Evolutionary conservation across 257 asterid species (phyloP), one percentile per base, ranked within the genome.

Genomic region (Solanum dulcamara): DNA sequence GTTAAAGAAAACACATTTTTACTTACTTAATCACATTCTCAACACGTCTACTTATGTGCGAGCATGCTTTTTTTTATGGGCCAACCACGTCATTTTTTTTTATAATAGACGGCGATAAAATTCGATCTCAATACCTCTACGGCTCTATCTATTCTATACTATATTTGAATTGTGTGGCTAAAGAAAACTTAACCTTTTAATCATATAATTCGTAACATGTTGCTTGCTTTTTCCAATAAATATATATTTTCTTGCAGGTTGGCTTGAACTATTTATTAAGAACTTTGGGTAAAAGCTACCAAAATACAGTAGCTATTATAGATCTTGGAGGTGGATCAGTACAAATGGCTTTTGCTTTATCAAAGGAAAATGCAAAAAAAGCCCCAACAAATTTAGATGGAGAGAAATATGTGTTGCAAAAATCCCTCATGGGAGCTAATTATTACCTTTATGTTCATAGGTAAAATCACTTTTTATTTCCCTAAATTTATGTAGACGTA

Each of bases 361-460:
- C 97, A 11, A 88, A 87, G 0, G 80, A 81, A 59, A 26, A 32
- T 66, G 92, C 92, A 10, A 87, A 81, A 33, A 81, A 88, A 2
- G 92, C 92, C 28, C 89, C 93, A 0, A 4, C 11, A 24, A 24
- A 30, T 20, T 22, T 88, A 11, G 26, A 22, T 67, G 86, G 60
- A 22, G 89, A 30, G 2, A 64, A 92, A 26, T 92, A 90, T 60
- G 88, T 93, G 4, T 12, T 24, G 7, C 64, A 85, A 15, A 89
- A 66, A 83, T 12, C 44, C 38, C 79, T 88, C 3, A 18, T 67
- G 46, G 92, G 91, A 70, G 80, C 67, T 10, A 55, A 88, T 60
- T 93, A 93, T 68, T n/a, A 90, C 81, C 90, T 93, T 12, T 93
- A 93, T 82, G 87, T 86, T 22, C 92, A 93, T 91, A 91, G 96